Conservation (phyloP, 441 rosid genomes). For the Erodium moschatum region DNA sequence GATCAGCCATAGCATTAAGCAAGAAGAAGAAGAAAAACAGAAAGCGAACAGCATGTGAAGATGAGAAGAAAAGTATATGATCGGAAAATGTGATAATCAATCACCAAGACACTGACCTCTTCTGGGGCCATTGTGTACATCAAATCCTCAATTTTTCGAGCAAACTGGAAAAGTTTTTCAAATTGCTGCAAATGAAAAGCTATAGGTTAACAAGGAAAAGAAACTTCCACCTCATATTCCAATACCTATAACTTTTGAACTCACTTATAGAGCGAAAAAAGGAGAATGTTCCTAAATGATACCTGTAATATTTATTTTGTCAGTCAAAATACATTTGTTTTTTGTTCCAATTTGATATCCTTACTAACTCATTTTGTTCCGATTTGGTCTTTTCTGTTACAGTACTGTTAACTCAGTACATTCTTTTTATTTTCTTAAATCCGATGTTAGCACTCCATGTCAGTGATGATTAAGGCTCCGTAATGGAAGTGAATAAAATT, state of each 20-base stretch:
- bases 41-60: neutral
- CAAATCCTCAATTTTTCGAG: constrained; percentile 76
- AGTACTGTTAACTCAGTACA: neutral
- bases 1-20: neutral
- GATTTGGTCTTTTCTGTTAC: too few species aligned
- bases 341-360: too few species aligned
- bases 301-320: neutral
- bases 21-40: neutral
- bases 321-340: too few species aligned
- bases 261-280: neutral
- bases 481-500: neutral
- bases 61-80: neutral
- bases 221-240: neutral
- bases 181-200: constrained; percentile 60
- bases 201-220: constrained; percentile 14
- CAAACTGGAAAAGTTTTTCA: constrained; percentile 86
- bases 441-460: neutral
- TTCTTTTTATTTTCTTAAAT: too few species aligned
- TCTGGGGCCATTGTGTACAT: constrained; percentile 94
- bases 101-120: constrained; percentile 48
- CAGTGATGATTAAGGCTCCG: neutral
- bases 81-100: neutral
- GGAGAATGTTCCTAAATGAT: neutral
- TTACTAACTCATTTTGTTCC: too few species aligned
- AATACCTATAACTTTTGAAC: neutral